A percentile compares a stretch with the other conserved stretches of the same genome.
Conservation (phyloP, 441 rosid genomes). For the Manihot esculenta region DNA sequence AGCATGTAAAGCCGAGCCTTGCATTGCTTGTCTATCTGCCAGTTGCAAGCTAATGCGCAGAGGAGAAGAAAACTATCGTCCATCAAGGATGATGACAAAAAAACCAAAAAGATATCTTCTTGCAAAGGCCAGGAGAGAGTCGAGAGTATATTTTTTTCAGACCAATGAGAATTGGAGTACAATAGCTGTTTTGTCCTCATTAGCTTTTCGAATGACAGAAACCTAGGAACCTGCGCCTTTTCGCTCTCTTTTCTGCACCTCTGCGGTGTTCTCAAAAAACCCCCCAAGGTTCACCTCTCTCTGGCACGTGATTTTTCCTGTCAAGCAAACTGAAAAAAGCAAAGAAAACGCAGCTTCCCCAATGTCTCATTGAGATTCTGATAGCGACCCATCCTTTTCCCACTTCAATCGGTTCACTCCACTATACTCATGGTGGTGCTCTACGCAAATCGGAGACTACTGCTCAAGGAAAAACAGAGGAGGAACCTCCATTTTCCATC, state of each 20-base stretch:
- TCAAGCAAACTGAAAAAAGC: background rate
- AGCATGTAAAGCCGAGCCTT: too few relatives aligned
- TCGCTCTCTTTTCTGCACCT: background rate
- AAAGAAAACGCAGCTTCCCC: background rate
- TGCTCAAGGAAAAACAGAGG: background rate
- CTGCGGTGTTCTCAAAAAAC: background rate
- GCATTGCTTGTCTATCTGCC: too few relatives aligned
- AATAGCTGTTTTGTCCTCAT: background rate
- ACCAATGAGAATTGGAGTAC: background rate
- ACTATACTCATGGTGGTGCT: background rate
- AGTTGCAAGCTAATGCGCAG: too few relatives aligned
- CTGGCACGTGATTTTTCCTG: background rate
- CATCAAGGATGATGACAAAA: too few relatives aligned
- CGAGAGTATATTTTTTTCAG: too few relatives aligned
- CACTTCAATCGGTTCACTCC: background rate
- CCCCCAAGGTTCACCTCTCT: background rate
- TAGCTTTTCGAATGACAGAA: background rate
- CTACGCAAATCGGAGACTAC: too few relatives aligned
- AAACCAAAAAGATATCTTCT: too few relatives aligned
- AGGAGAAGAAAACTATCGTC: too few relatives aligned
- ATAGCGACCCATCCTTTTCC: background rate
- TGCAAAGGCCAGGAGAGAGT: background rate
- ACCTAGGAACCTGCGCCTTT: conserved; percentile 2
- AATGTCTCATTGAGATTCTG: conserved; percentile 17
- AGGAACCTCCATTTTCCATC: background rate